Evolutionary conservation across 2,329 filamentous ascomycete species (phyloP).

Genomic region (Calonectria honghensis): DNA sequence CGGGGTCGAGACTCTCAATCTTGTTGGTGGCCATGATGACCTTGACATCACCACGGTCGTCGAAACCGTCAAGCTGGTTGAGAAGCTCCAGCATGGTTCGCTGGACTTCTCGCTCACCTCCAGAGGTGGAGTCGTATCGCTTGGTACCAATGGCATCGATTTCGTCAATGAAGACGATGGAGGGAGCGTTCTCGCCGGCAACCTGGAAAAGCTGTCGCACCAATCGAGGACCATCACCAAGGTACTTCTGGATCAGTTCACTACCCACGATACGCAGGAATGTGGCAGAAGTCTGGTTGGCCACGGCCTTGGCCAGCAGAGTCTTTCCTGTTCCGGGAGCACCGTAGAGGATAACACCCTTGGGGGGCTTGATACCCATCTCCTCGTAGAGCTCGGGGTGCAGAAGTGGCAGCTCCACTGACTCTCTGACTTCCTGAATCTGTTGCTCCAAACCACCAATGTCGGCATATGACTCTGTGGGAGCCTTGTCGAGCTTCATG

Average conservation of each 20-base stretch:
- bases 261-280: conserved; percentile 98
- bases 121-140: conserved; percentile 97
- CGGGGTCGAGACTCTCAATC: conserved; percentile 97
- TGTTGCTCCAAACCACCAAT: conserved; percentile 97
- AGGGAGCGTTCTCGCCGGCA: conserved; percentile 95
- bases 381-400: conserved; percentile 99
- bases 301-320: conserved; percentile 95
- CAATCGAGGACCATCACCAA: conserved; percentile 94
- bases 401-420: conserved; percentile 93
- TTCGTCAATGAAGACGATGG: conserved; percentile 99
- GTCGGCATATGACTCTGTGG: conserved; percentile 98
- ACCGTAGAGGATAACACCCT: conserved; percentile 99
- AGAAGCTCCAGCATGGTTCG: conserved; percentile 98
- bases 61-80: conserved; percentile 98
- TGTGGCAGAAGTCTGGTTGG: conserved; percentile 98
- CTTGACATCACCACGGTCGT: conserved; percentile 98
- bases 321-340: conserved; percentile 98
- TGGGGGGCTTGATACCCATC: conserved; percentile 99
- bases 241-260: conserved; percentile 98
- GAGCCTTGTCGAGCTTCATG: conserved; percentile 99
- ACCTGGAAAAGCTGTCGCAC: conserved; percentile 98
- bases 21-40: conserved; percentile 99
- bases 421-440: conserved; percentile 98
- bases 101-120: conserved; percentile 97
- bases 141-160: conserved; percentile 99